Percentiles rank a stretch among this genome's conserved stretches.
phyloP scores from a whole-genome alignment of 345 rosid genomes.

The Populus simonii region DNA sequence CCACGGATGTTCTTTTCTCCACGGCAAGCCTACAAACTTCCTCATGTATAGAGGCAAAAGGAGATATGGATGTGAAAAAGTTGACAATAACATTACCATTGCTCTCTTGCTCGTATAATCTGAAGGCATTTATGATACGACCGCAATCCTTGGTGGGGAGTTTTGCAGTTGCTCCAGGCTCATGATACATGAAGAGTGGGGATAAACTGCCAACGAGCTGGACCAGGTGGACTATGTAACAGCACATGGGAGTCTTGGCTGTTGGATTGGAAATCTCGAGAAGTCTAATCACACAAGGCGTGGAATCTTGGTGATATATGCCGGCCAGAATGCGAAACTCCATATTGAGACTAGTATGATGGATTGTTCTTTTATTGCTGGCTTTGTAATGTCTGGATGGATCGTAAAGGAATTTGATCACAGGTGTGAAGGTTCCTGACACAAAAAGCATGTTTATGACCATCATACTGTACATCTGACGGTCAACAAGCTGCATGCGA shows the following conservation, averaged over 20 bases:
- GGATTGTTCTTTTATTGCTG: slow-evolving; percentile 4
- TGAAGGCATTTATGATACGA: slow-evolving; percentile 39
- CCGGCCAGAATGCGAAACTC: slow-evolving; percentile 17
- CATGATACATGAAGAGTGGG: slow-evolving; percentile 14
- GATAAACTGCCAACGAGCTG: slow-evolving; percentile 16
- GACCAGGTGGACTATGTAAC: slow-evolving; percentile 14
- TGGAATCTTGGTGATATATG: slow-evolving; percentile 14
- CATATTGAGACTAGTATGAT: background rate
- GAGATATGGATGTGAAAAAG: slow-evolving; percentile 45
- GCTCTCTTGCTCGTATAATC: slow-evolving; percentile 34
- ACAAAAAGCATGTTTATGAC: slow-evolving; percentile 8
- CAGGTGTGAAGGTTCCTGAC: slow-evolving; percentile 11
- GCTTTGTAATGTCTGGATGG: slow-evolving; percentile 7
- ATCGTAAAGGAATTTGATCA: slow-evolving; percentile 13
- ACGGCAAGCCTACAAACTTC: slow-evolving; percentile 53
- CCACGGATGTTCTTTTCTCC: slow-evolving; percentile 45
- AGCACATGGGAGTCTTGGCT: slow-evolving; percentile 15
- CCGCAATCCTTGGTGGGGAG: background rate
- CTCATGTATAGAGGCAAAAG: slow-evolving; percentile 44
- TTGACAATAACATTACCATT: slow-evolving; percentile 37
- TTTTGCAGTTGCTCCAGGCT: background rate
- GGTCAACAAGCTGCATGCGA: slow-evolving; percentile 18
- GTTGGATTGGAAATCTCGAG: slow-evolving; percentile 12
- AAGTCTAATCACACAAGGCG: slow-evolving; percentile 9
- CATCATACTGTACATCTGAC: slow-evolving; percentile 13